Evolutionary conservation across 2,329 filamentous ascomycete genomes (phyloP).

Genomic region (Cladophialophora bantiana): DNA sequence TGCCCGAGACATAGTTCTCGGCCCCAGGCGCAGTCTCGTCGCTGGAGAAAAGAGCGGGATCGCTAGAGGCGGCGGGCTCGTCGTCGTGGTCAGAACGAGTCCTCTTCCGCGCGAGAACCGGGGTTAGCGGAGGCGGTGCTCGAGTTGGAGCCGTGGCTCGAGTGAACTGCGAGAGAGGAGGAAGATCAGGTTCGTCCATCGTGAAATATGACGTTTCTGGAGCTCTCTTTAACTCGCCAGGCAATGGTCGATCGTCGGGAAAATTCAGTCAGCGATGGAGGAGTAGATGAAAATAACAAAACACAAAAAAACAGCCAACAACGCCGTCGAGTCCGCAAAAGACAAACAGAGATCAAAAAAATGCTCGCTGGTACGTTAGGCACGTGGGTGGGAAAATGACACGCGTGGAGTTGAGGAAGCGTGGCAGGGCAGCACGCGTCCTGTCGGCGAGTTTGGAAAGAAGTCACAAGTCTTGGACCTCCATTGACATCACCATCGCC

Average conservation of each 20-base stretch:
- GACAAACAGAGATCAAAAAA: background rate
- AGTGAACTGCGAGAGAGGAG: slow-evolving; percentile 24
- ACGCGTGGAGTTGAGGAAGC: background rate
- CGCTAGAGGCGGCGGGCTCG: slow-evolving; percentile 41
- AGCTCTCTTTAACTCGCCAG: no score
- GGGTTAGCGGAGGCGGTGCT: slow-evolving; percentile 17
- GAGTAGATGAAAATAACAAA: background rate
- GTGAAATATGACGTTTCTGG: background rate
- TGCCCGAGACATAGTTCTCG: slow-evolving; percentile 48
- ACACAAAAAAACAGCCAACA: no score
- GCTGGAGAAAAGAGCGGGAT: slow-evolving; percentile 57
- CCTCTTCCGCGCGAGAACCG: slow-evolving; percentile 44
- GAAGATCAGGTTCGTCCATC: slow-evolving; percentile 36
- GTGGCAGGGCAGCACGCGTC: slow-evolving; percentile 4
- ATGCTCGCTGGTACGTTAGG: background rate
- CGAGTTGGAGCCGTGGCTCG: slow-evolving; percentile 8
- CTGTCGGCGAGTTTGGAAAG: slow-evolving; percentile 9
- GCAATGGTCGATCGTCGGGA: background rate
- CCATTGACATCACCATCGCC: background rate
- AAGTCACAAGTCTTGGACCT: slow-evolving; percentile 10
- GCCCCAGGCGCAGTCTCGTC: slow-evolving; percentile 55
- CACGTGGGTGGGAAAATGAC: background rate
- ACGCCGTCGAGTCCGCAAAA: background rate
- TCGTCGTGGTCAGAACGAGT: slow-evolving; percentile 43
- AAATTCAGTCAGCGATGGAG: background rate